Evolutionary conservation across 352 stramenopile genomes (phyloP), one percentile per base, ranked within the genome.

Genomic region (Globisporangium mamillatum): DNA sequence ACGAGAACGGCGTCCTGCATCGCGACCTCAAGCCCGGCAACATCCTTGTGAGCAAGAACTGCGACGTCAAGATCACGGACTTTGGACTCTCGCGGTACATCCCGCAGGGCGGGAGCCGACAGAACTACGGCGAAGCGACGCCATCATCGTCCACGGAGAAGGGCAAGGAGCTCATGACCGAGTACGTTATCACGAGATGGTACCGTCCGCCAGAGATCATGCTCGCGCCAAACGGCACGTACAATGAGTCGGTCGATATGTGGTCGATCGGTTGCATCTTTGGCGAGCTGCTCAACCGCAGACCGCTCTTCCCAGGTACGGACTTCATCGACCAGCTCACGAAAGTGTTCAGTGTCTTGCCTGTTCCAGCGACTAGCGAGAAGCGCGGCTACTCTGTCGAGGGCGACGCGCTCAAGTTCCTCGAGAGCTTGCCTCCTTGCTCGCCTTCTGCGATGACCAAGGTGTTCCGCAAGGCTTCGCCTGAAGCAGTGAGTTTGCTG

Each of bases 221-320:
- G 82, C 64, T 96, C 29, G 81, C 87, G n/a, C 85, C 87, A 27
- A 92, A 90, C 24, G 85, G 85, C 4, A 71, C 75, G 1, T 94
- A 94, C 79, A 88, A 81, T 60, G 82, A 93, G 46, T 82, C 88
- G 22, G 80, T 93, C 52, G 88, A 95, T 64, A 94, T 95, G 86
- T 94, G 88, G 88, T 93, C 84, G 1, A 90, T 95, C 41, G 88
- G 88, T 25, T 95, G 88, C 73, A 99, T 99, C 69, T 92, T 99
- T 50, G 97, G 95, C 3, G 97, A 97, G 69, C 73, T 97, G 59
- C 76, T 97, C 1, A 89, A 91, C 59, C 82, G 88, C 24, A 78
- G 86, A 27, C 87, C 87, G 34, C 74, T 94, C 52, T 93, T 94
- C 60, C 84, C 87, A 4, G 87, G 87, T 20, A 77, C 78, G 8